Evolutionary conservation across 176 grass and related monocot species (phyloP).

Genomic region (Triticum dicoccoides): DNA sequence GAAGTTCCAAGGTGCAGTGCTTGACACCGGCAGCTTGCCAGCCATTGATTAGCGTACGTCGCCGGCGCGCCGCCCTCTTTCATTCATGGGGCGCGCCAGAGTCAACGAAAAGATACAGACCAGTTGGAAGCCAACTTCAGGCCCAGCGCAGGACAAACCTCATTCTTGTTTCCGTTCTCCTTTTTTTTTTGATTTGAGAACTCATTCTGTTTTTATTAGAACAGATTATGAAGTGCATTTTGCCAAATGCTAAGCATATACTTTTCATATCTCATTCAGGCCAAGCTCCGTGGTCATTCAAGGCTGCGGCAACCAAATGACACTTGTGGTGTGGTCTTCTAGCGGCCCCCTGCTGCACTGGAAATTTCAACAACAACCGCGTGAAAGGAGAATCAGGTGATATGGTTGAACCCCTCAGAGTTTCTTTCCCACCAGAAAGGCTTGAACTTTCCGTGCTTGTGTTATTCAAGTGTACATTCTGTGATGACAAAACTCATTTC

Average conservation of each 20-base stretch:
- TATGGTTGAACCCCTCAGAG: not conserved
- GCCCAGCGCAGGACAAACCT: no score
- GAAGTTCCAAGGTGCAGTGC: constrained; percentile 8
- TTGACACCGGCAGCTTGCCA: not conserved
- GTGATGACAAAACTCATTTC: no score
- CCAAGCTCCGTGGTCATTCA: no score
- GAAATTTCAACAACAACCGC: not conserved
- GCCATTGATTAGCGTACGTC: constrained; percentile 21
- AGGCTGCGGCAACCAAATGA: no score
- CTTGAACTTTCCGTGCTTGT: not conserved
- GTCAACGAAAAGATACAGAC: constrained; percentile 9
- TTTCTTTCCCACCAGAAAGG: not conserved
- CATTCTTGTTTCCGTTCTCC: no score
- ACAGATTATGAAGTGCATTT: no score
- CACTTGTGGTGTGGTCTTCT: not conserved
- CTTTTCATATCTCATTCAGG: no score
- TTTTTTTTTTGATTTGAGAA: no score
- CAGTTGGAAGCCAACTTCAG: not conserved
- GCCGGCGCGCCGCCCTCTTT: not conserved
- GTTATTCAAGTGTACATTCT: not conserved
- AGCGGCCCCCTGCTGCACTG: not conserved
- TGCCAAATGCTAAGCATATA: no score
- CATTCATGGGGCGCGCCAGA: not conserved
- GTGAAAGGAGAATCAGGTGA: not conserved
- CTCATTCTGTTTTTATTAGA: no score